A percentile compares a stretch with the other conserved stretches of the same genome.
These are phyloP conservation scores for Zygosaccharomyces sapae DNA, from an alignment of 1,139 yeast species.

Conservation along the genomic window DNA sequence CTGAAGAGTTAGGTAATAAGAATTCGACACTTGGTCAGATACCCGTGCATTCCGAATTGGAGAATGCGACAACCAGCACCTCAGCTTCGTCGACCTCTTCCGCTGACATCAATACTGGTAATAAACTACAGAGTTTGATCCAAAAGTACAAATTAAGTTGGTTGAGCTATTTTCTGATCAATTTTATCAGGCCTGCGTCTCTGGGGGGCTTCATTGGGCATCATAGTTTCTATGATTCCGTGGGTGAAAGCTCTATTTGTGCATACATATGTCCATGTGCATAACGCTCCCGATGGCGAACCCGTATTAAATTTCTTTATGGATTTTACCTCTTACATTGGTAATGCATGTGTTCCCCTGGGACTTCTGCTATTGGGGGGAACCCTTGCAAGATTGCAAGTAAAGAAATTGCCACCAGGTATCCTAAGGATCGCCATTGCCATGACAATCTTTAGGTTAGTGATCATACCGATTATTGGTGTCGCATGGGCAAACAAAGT, in stretches of 20 bases:
- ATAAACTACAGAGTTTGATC: conserved; percentile 13
- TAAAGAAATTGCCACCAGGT: conserved; percentile 56
- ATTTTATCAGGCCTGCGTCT: conserved; percentile 57
- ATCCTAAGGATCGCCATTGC: conserved; percentile 53
- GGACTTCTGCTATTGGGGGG: conserved; percentile 76
- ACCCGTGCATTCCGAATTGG: conserved; percentile 5
- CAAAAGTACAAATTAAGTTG: conserved; percentile 25
- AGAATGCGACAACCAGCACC: background rate
- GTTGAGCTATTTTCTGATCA: conserved; percentile 39
- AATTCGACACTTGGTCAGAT: conserved; percentile 18
- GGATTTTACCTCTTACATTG: conserved; percentile 69
- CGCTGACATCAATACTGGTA: conserved; percentile 3
- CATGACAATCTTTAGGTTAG: conserved; percentile 44
- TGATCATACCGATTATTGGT: conserved; percentile 55
- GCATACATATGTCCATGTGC: conserved; percentile 39
- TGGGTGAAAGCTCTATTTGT: conserved; percentile 70
- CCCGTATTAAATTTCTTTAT: conserved; percentile 78
- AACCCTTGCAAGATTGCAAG: conserved; percentile 63
- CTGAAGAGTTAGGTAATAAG: conserved; percentile 28
- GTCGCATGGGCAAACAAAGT: conserved; percentile 47
- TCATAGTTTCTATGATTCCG: conserved; percentile 61
- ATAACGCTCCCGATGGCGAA: conserved; percentile 70
- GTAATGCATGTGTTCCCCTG: conserved; percentile 79
- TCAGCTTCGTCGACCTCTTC: conserved; percentile 2
- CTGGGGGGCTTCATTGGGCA: conserved; percentile 49